A percentile compares a stretch with the other conserved stretches of the same genome.
These are phyloP conservation scores for Aspergillus nomiae DNA, from an alignment of 2,329 filamentous ascomycete species.

Conservation along the genomic window DNA sequence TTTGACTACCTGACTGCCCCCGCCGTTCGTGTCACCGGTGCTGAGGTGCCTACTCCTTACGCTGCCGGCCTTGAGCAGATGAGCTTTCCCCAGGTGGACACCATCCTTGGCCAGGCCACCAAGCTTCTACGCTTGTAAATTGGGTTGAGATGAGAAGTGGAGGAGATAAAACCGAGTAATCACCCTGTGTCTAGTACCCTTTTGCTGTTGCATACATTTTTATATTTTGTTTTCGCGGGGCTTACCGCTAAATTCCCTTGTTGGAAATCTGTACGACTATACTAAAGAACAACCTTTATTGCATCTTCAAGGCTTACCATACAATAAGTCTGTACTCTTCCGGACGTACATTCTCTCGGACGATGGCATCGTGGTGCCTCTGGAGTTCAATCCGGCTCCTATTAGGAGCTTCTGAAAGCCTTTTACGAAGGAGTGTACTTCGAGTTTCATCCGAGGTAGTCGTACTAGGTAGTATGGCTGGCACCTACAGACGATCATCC, in stretches of 20 bases:
- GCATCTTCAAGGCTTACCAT: background rate
- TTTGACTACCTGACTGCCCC: conserved; percentile 98
- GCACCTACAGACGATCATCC: background rate
- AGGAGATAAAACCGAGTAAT: conserved; percentile 23
- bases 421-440: background rate
- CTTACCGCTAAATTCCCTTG: conserved; percentile 7
- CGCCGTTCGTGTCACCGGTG: conserved; percentile 90
- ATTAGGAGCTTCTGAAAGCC: background rate
- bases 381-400: background rate
- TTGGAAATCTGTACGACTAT: conserved; percentile 27
- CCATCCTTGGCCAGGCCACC: conserved; percentile 84
- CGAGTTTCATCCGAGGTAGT: background rate
- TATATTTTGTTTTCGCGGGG: background rate
- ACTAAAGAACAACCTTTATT: conserved; percentile 21
- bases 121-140: conserved; percentile 81
- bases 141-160: conserved; percentile 10
- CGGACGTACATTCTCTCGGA: background rate
- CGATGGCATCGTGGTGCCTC: background rate
- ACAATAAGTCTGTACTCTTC: background rate
- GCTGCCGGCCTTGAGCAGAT: conserved; percentile 91
- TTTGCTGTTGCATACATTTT: conserved; percentile 22
- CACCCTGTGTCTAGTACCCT: conserved; percentile 38
- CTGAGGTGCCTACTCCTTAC: conserved; percentile 96
- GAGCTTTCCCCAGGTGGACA: conserved; percentile 85
- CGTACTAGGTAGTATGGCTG: background rate